Base-by-base conservation (phyloP, 352 stramenopile genomes). In the Globisporangium cederbergense region DNA sequence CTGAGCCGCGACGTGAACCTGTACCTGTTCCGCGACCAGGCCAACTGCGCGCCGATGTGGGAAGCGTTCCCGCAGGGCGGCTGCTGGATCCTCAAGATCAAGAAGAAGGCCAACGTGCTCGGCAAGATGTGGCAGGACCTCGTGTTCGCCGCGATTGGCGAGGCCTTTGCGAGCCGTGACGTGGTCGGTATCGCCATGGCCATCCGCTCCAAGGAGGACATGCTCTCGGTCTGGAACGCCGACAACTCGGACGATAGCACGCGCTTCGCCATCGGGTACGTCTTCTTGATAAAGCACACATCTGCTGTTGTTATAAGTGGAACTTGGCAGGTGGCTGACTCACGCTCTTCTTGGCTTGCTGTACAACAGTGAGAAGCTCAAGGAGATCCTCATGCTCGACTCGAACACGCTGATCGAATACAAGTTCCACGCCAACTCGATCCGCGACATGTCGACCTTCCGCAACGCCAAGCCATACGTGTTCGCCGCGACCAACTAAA, bases 41-140 rank as follows among this genome's bases (percentile, higher is more conserved):
- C 77, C 8, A 95, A 94, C 68, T 94, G 88, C 66, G 81, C 86
- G 25, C 90, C 89, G 3, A 96, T 96, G 88, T 97, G 89, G 89
- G 89, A 97, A 71, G 86, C 83, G 16, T 97, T 96, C 77, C 92
- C 92, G 18, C 89, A 97, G 68, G 92, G 92, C 59, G 92, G 92
- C 53, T 97, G 92, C 81, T 98, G 92, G 92, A 98, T 98, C 74
- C 79, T 98, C 66, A 97, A 97, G 77, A 97, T 98, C 73, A 97
- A 97, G 75, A 97, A 97, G 79, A 96, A 95, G 75, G 85, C 85
- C 68, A 96, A 95, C 60, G 90, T 98, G 61, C 78, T 98, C 11
- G 90, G 92, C 53, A 98, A 98, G 75, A 96, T 98, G 88, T 98
- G 92, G 92, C 91, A 98, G 74, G 92, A 98, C 71, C 79, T 98